Percentiles rank a stretch among this genome's conserved stretches.
These are phyloP conservation scores for Halenospora varia DNA, from an alignment of 495 filamentous ascomycete species.

Conservation along the genomic window DNA sequence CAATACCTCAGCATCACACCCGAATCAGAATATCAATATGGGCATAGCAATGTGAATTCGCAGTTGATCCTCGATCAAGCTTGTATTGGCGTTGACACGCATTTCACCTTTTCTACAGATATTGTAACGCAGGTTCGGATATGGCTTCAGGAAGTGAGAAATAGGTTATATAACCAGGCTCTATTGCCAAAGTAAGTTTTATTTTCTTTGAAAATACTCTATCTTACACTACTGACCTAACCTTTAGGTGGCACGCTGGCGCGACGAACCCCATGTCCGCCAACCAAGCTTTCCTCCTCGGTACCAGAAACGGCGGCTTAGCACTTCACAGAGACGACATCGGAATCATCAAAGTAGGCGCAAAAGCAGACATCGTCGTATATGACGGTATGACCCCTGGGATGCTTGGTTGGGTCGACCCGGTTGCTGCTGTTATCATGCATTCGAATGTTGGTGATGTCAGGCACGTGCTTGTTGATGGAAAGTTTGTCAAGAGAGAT, in stretches of 20 bases:
- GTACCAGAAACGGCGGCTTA: conserved; percentile 41
- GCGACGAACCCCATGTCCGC: conserved; percentile 37
- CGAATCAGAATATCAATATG: conserved; percentile 43
- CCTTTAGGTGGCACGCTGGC: conserved; percentile 31
- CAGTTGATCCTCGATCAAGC: conserved; percentile 38
- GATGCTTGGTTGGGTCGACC: conserved; percentile 46
- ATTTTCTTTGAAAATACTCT: background rate
- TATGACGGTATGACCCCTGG: conserved; percentile 41
- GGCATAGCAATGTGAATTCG: conserved; percentile 32
- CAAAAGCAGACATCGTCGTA: conserved; percentile 47
- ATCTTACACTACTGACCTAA: background rate
- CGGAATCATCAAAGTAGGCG: conserved; percentile 39
- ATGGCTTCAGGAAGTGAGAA: conserved; percentile 34
- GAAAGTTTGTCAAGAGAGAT: conserved; percentile 36
- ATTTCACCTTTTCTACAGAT: conserved; percentile 39
- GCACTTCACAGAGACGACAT: conserved; percentile 42
- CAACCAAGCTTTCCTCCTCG: conserved; percentile 46
- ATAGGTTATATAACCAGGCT: conserved; percentile 29
- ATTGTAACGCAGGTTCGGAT: conserved; percentile 41
- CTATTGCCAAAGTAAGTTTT: conserved; percentile 10
- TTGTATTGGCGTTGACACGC: conserved; percentile 42
- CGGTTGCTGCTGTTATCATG: conserved; percentile 47
- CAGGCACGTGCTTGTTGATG: conserved; percentile 43
- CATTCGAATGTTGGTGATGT: conserved; percentile 46
- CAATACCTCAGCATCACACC: conserved; percentile 42